Evolutionary conservation across 2,329 filamentous ascomycete species (phyloP).

Genomic region (Fusarium equiseti): DNA sequence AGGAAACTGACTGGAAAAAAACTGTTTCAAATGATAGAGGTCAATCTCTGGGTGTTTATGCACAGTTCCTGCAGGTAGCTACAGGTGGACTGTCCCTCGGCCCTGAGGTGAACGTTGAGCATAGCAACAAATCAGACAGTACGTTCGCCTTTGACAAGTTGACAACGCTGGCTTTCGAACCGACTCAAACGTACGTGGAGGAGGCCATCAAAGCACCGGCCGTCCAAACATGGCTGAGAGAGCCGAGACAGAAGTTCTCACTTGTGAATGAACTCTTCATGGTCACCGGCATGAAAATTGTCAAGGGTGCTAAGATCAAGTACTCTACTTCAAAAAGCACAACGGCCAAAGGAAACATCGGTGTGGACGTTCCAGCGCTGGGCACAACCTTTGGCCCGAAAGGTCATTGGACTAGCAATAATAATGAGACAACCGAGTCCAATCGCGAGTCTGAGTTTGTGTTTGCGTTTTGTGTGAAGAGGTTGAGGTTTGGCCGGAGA

Average conservation of each 20-base stretch:
- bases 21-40: background rate
- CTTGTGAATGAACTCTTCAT: background rate
- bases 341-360: background rate
- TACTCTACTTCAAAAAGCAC: background rate
- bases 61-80: background rate
- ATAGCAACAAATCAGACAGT: background rate
- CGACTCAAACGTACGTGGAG: background rate
- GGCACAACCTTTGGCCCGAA: background rate
- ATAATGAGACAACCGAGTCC: background rate
- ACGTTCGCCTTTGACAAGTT: background rate
- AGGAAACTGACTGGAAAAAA: slow-evolving; percentile 1
- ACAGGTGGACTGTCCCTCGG: background rate
- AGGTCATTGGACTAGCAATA: background rate
- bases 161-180: background rate
- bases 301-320: slow-evolving; percentile 4
- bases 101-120: background rate
- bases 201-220: background rate
- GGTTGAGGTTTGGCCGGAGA: background rate
- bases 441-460: slow-evolving; percentile 2
- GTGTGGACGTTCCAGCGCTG: background rate
- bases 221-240: background rate
- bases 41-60: background rate
- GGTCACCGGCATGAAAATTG: background rate
- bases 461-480: background rate
- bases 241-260: background rate